Evolutionary conservation across 1,284 basidiomycete genomes (phyloP), one percentile per base, ranked within the genome.

Genomic region (Mycena citricolor): DNA sequence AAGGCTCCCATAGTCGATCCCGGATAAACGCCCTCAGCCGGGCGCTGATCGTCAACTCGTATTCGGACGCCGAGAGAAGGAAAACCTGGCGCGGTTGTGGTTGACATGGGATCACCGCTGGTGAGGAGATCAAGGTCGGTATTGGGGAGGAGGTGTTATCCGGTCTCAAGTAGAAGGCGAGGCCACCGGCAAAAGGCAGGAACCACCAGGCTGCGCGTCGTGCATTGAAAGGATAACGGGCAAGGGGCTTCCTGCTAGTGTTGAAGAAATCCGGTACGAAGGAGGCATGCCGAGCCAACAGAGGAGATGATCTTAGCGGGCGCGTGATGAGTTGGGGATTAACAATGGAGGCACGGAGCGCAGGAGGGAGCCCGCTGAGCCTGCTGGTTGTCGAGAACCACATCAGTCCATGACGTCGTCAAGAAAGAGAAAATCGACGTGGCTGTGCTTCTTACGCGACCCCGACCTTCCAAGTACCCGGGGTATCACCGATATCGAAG

Each of bases 1-100:
- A 63, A 2, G 94, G 95, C 61, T 98, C 94, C 74, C 89, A 78
- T 57, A 99, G 68, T 47, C 73, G 64, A 36, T 73, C 71, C 28
- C 67, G 68, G 11, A 88, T 57, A 31, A 84, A 60, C 4, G 58
- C 51, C 8, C 64, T 36, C 32, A 85, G 62, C 39, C 73, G 67
- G 2, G 66, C 59, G 8, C 63, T 47, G 22, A 86, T 60, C 8
- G 76, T 68, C 21, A 63, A 67, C 39, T 77, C 68, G 5, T 69
- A 65, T 61, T 87, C 86, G 22, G 76, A 73, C 4, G 84, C 82
- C 4, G 86, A 87, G 52, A 68, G 61, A 33, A 83, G 72, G 46
- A 78, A 71, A 26, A 63, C 63, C 28, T 57, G 49, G 16, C 51
- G 32, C 31, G 54, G 51, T 3, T 59, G 54, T 29, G 64, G 59